Conservation (phyloP, 257 asterid species). For the Solanum tarijense region DNA sequence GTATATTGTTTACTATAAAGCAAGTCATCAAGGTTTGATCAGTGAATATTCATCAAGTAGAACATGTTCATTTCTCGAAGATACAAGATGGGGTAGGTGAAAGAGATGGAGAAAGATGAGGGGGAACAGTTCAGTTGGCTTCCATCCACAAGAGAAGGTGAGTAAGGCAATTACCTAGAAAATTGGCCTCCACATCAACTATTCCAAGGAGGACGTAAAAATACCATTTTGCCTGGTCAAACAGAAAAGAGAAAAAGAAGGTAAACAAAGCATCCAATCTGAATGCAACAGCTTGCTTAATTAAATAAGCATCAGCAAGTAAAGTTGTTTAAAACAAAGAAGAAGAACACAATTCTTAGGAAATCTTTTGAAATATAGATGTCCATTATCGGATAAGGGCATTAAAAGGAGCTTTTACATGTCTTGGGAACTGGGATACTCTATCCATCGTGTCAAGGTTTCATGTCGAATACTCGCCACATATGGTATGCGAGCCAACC, state of each 20-base stretch:
- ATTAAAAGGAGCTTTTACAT: neutral
- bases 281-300: neutral
- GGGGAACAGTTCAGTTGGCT: neutral
- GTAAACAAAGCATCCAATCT: neutral
- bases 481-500: neutral
- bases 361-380: neutral
- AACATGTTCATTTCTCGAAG: neutral
- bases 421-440: neutral
- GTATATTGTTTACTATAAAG: neutral
- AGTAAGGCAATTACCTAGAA: constrained; percentile 53
- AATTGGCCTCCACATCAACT: constrained; percentile 92
- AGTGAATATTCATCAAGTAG: neutral
- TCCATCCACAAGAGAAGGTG: neutral
- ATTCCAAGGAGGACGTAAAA: constrained; percentile 71
- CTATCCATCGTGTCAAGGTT: neutral
- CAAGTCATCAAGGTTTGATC: constrained; percentile 1
- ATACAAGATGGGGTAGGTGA: neutral
- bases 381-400: neutral
- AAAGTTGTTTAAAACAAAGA: neutral
- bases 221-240: constrained; percentile 81
- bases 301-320: neutral
- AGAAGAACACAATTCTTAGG: neutral
- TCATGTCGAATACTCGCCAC: neutral
- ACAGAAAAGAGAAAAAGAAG: neutral
- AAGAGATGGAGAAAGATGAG: neutral